phyloP scores from a whole-genome alignment of 306 rosid species.

The Crotalaria pallida region DNA sequence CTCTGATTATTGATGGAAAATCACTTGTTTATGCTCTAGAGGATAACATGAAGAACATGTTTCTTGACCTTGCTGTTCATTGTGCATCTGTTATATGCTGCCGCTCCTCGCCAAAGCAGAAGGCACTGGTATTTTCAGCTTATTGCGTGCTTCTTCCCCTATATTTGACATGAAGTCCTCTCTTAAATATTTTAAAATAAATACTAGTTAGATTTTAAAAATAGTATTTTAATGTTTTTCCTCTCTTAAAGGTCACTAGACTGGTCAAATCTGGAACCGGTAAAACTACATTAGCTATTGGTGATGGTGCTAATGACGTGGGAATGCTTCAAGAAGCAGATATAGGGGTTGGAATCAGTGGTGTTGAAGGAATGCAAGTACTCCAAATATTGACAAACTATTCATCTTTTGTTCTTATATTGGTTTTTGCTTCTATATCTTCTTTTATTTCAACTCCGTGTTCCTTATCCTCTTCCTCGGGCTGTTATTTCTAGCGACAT shows the following conservation, averaged over 20 bases:
- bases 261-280: constrained; percentile 84
- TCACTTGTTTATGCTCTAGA: constrained; percentile 86
- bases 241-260: constrained; percentile 69
- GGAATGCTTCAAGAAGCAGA: constrained; percentile 99
- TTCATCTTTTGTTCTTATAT: constrained; percentile 2
- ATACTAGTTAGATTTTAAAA: background rate
- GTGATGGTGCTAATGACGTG: constrained; percentile 99
- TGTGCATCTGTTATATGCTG: constrained; percentile 98
- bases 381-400: constrained; percentile 12
- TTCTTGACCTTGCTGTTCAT: constrained; percentile 61
- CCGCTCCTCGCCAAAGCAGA: constrained; percentile 96
- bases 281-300: constrained; percentile 93
- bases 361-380: constrained; percentile 99
- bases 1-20: constrained; percentile 91
- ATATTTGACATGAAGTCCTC: background rate
- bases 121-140: constrained; percentile 65
- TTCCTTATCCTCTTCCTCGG: constrained; percentile 31
- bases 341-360: constrained; percentile 95
- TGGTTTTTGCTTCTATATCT: constrained; percentile 6
- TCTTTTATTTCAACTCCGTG: background rate
- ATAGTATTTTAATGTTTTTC: background rate
- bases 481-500: constrained; percentile 99
- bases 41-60: constrained; percentile 52
- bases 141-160: background rate
- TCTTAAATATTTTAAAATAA: no score